Conservation (phyloP, 257 asterid genomes). For the Ajuga chamaepitys region DNA sequence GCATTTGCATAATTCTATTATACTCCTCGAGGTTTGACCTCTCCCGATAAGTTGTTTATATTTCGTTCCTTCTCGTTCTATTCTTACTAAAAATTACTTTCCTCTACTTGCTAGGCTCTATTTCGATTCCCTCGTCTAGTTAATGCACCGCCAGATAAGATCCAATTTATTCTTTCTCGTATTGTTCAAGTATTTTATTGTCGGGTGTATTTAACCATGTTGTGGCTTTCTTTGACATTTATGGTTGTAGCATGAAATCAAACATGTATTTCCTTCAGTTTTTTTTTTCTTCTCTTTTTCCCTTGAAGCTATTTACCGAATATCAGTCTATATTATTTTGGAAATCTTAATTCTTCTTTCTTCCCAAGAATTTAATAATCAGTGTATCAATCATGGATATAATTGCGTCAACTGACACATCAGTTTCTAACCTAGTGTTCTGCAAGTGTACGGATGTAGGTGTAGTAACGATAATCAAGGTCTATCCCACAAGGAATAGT, state of each 20-base stretch:
- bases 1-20: not conserved
- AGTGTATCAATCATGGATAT: too few species aligned
- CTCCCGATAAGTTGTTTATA: not conserved
- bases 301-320: slow-evolving; percentile 11
- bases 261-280: not conserved
- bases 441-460: too few species aligned
- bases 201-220: slow-evolving; percentile 16
- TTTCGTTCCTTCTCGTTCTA: not conserved
- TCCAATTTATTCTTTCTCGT: slow-evolving; percentile 72
- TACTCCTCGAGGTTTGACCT: not conserved
- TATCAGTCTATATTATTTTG: not conserved
- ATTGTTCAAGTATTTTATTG: slow-evolving; percentile 59
- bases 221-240: not conserved
- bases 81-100: slow-evolving; percentile 13
- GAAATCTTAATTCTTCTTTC: not conserved
- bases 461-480: too few species aligned
- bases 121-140: slow-evolving; percentile 72
- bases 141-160: slow-evolving; percentile 68
- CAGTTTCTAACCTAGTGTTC: too few species aligned
- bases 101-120: slow-evolving; percentile 54
- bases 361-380: too few species aligned
- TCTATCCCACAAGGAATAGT: too few species aligned
- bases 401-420: slow-evolving; percentile 5
- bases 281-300: too few species aligned
- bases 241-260: not conserved